Evolutionary conservation across 352 stramenopile species (phyloP), one percentile per base, ranked within the genome.

Genomic region (Pythium plurisporium): DNA sequence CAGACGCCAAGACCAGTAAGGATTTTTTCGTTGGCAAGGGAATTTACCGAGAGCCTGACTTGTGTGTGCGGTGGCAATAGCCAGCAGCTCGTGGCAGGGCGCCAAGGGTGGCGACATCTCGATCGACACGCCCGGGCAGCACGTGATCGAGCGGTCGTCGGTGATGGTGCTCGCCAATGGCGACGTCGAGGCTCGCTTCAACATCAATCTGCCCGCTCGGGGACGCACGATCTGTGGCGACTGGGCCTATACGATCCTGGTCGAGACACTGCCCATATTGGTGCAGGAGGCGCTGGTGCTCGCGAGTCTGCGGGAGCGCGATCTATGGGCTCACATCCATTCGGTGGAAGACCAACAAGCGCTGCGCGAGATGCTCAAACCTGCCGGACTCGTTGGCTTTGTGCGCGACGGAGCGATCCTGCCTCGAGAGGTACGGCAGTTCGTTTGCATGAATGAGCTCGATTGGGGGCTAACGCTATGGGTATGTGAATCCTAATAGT

Each of bases 21-120:
- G 54, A 29, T 23, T 29, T 14, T 45, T 5, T 6, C n/a, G n/a
- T n/a, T n/a, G n/a, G n/a, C n/a, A n/a, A n/a, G n/a, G n/a, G n/a
- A n/a, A n/a, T n/a, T n/a, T n/a, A n/a, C n/a, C n/a, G n/a, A n/a
- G n/a, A n/a, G n/a, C n/a, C n/a, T n/a, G n/a, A n/a, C n/a, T n/a
- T 27, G 42, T 33, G 45, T 38, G 20, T 15, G 29, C 26, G 4
- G 37, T 27, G 12, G 38, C 23, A 25, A 42, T 22, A 79, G 44
- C 53, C 8, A 84, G 80, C 62, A 77, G 65, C 42, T 89, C 87
- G 57, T 97, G 87, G 74, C 79, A 91, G 25, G 87, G 89, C 23
- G 79, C 76, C 36, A 92, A 98, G 60, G 95, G 96, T 4, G 96
- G 96, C 30, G 95, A 99, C 61, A 91, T 99, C 43, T 88, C 81